Percentiles rank a stretch among this genome's conserved stretches.
These are phyloP conservation scores for Umbelopsis sp. DNA, from an alignment of 371 early-diverging fungal species.

Conservation along the genomic window DNA sequence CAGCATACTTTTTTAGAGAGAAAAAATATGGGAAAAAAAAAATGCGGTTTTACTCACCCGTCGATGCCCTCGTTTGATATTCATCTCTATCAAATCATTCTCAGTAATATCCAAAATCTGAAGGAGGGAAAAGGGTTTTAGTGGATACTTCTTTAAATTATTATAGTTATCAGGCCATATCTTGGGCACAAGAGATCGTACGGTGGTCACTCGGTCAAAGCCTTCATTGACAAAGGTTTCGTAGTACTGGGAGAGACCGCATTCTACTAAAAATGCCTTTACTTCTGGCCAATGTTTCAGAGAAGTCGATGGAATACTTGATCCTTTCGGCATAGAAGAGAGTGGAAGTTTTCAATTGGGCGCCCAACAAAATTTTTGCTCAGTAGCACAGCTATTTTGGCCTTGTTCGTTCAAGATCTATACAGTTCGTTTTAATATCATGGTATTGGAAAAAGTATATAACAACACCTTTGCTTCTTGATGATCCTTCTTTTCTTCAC, in stretches of 20 bases:
- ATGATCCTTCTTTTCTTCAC: background rate
- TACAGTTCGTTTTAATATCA: background rate
- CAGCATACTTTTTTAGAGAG: too few relatives aligned
- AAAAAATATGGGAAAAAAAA: too few relatives aligned
- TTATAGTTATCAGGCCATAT: too few relatives aligned
- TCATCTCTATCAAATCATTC: constrained; percentile 47
- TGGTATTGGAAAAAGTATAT: background rate
- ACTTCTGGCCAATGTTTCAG: background rate
- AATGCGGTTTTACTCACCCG: constrained; percentile 32
- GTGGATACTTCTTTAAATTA: too few relatives aligned
- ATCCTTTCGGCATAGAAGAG: constrained; percentile 2
- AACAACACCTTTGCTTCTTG: background rate
- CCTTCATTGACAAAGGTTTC: background rate
- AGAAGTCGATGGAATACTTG: constrained; percentile 13
- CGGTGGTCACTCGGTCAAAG: constrained; percentile 4
- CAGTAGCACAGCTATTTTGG: background rate
- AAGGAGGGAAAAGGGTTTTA: too few relatives aligned
- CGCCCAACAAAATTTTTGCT: background rate
- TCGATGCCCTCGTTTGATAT: constrained; percentile 56
- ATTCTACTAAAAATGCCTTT: constrained; percentile 2
- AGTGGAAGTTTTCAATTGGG: background rate
- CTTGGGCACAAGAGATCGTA: background rate
- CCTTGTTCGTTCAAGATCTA: constrained; percentile 5
- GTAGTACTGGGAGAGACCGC: constrained; percentile 3
- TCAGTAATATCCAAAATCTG: constrained; percentile 44